Evolutionary conservation across 371 early-diverging fungal species (phyloP).

Genomic region (Chytridium lagenaria): DNA sequence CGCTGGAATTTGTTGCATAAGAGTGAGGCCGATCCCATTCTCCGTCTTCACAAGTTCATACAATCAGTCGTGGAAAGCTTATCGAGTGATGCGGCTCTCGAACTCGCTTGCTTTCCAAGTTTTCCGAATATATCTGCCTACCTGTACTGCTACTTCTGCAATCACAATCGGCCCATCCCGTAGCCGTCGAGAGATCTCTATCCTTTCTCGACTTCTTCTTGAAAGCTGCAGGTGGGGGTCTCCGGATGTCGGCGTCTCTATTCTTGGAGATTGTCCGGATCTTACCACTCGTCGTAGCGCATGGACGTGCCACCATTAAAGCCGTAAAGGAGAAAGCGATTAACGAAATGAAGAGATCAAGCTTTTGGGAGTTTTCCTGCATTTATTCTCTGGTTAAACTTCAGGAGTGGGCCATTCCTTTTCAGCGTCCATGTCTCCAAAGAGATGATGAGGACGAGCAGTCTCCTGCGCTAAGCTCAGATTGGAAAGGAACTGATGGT

Average conservation of each 20-base stretch:
- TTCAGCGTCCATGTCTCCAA: neutral
- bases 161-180: neutral
- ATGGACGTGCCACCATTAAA: neutral
- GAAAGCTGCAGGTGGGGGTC: neutral
- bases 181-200: neutral
- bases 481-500: neutral
- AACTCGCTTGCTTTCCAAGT: neutral
- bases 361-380: neutral
- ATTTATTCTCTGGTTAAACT: neutral
- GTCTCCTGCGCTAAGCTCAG: neutral
- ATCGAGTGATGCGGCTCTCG: neutral
- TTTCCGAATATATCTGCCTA: conserved; percentile 6
- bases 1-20: neutral
- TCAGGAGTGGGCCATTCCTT: neutral
- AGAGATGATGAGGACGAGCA: neutral
- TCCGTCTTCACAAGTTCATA: neutral
- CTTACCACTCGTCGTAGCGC: neutral
- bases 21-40: neutral
- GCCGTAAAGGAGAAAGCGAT: neutral
- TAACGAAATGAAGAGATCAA: neutral
- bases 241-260: neutral
- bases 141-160: neutral
- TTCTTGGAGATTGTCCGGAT: neutral
- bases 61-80: neutral
- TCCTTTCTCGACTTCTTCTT: neutral